Evolutionary conservation across 2,329 filamentous ascomycete species (phyloP), one percentile per base, ranked within the genome.

Genomic region (Diaporthe velutina): DNA sequence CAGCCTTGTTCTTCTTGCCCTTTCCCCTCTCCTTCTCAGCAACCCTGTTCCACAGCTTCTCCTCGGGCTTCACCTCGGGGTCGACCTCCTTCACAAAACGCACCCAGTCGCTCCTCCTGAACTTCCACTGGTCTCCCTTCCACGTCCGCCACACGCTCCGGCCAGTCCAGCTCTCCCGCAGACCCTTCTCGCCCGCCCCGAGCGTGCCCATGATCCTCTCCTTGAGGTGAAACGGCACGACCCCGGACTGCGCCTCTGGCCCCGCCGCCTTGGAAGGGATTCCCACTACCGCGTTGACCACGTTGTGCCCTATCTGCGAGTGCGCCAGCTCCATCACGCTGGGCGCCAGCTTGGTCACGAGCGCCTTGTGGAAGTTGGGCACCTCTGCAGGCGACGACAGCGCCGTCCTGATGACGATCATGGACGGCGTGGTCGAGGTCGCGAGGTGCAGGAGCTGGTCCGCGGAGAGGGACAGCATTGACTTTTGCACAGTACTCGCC

Each of bases 401-500:
- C 4, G 89, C 88, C 10, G 87, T 86, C n/a, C 85, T 83, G 60
- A 91, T 81, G 52, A 91, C 83, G 10, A 85, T 81, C 71, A 88
- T 83, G 58, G 88, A 88, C 4, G 88, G 84, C 58, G 85, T 82
- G 2, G 88, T 89, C 0, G 85, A 82, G 1, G 84, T 93, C 35
- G 94, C 92, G 71, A 98, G 90, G 52, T 88, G 86, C 42, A 95
- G 81, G 72, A 92, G 87, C 30, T 85, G 89, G 71, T 87, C 89
- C 60, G 84, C 82, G 15, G 87, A 85, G 77, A 93, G 88, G 5
- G 90, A 86, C 28, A 93, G 85, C 33, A 97, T 84, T n/a, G 93
- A 90, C 22, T 92, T 90, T 81, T 97, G 94, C 42, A 98, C 90
- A 15, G 96, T 88, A 68, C 90, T 90, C 73, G 90, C 89, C 2